phyloP scores from a whole-genome alignment of 2,329 filamentous ascomycete genomes.

The Graphiopsis chlorocephala region DNA sequence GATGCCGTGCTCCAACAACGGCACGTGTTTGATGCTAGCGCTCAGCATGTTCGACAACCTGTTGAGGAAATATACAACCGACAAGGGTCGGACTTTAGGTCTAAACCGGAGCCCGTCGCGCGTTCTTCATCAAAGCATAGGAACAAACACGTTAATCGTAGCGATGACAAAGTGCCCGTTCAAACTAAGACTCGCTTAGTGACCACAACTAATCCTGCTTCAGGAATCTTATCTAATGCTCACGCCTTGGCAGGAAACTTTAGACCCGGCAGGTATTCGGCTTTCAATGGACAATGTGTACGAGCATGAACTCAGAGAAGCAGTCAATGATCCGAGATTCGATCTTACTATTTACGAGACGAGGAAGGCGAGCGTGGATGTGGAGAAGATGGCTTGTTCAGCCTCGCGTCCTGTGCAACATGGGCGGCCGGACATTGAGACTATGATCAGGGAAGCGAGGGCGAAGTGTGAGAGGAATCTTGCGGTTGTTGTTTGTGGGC shows the following conservation, averaged over 20 bases:
- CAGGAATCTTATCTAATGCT: constrained; percentile 8
- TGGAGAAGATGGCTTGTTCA: not conserved
- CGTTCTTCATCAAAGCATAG: not conserved
- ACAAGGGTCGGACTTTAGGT: not conserved
- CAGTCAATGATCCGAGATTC: not conserved
- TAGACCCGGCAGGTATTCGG: not conserved
- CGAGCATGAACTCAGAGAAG: constrained; percentile 10
- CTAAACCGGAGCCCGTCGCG: not conserved
- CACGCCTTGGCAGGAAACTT: not conserved
- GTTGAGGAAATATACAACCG: not conserved
- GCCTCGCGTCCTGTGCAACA: constrained; percentile 14
- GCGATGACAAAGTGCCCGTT: not conserved
- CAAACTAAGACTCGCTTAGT: not conserved
- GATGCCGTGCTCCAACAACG: not conserved
- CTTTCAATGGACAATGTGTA: constrained; percentile 19
- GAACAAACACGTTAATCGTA: not conserved
- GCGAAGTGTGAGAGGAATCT: constrained; percentile 15
- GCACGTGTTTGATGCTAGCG: not conserved
- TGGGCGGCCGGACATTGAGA: constrained; percentile 23
- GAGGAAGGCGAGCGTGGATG: not conserved
- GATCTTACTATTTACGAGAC: not conserved
- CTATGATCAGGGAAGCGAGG: constrained; percentile 20
- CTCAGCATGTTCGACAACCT: not conserved
- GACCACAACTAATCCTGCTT: not conserved
- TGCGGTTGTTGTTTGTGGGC: constrained; percentile 23